phyloP scores from a whole-genome alignment of 116 monocot species.

The Trichopus zeylanicus region DNA sequence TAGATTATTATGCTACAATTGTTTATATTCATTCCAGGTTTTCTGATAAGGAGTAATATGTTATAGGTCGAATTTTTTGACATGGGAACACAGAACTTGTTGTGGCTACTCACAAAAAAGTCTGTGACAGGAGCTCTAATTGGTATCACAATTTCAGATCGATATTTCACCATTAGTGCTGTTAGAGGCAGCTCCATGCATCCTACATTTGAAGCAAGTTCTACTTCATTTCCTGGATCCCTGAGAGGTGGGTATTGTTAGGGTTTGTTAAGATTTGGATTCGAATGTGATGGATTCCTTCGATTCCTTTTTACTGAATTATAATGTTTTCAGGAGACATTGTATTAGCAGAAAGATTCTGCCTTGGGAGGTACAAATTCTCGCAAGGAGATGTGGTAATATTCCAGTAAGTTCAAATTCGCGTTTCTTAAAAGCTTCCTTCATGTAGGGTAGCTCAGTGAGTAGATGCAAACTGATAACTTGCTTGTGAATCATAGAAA shows the following conservation, averaged over 20 bases:
- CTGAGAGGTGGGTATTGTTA: constrained; percentile 33
- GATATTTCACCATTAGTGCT: constrained; percentile 44
- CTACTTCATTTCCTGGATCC: constrained; percentile 23
- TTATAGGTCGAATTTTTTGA: background rate
- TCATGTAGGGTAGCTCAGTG: too few species aligned
- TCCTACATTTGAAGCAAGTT: constrained; percentile 49
- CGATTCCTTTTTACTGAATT: background rate
- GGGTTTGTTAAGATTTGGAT: background rate
- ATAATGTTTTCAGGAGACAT: constrained; percentile 38
- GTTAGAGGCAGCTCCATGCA: constrained; percentile 71
- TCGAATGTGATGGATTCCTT: background rate
- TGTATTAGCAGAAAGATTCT: constrained; percentile 57
- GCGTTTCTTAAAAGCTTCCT: too few species aligned
- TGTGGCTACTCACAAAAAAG: constrained; percentile 47
- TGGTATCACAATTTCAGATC: constrained; percentile 65
- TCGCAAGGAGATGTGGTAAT: constrained; percentile 79
- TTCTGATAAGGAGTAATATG: background rate
- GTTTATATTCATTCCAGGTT: background rate
- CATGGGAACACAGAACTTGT: constrained; percentile 37
- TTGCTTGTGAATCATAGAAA: too few species aligned
- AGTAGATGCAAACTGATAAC: too few species aligned
- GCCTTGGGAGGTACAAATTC: constrained; percentile 67
- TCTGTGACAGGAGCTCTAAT: constrained; percentile 28
- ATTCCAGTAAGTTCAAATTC: constrained; percentile 42
- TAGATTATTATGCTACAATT: too few species aligned